These are phyloP conservation scores for Leptosphaerulina australis DNA, from an alignment of 2,329 filamentous ascomycete genomes.

Conservation along the genomic window DNA sequence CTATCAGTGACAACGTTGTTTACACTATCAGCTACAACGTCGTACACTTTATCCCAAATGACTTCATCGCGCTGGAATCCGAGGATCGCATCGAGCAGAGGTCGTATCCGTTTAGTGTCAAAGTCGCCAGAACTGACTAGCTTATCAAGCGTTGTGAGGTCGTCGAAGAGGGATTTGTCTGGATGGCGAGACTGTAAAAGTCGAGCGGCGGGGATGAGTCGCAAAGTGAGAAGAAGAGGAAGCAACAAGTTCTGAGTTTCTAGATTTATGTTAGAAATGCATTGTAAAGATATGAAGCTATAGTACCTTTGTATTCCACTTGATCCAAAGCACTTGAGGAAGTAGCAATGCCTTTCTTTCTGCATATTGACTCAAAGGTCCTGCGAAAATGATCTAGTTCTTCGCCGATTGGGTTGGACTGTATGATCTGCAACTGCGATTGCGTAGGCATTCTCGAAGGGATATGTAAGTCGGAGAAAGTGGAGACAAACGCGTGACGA, in stretches of 20 bases:
- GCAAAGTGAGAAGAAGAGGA: background rate
- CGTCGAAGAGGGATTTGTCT: background rate
- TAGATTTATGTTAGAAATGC: background rate
- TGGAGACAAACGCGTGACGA: no score
- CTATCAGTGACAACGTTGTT: no score
- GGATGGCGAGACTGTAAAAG: background rate
- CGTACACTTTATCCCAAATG: no score
- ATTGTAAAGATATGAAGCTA: background rate
- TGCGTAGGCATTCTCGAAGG: no score
- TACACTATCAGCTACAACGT: no score
- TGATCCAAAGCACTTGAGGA: background rate
- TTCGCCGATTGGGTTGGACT: slow-evolving; percentile 7
- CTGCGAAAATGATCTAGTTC: slow-evolving; percentile 1
- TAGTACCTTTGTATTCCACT: background rate
- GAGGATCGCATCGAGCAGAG: no score
- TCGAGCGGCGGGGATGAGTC: background rate
- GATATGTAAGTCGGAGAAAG: no score
- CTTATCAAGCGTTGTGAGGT: background rate
- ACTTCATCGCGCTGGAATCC: no score
- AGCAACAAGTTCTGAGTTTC: background rate
- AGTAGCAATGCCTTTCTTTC: background rate
- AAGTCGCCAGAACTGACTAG: background rate
- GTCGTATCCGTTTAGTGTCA: background rate
- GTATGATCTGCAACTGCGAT: background rate
- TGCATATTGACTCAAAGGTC: background rate